Evolutionary conservation across 225 moss, liverwort and hornwort species (phyloP), one percentile per base, ranked within the genome.

Genomic region (Polytrichum formosum): DNA sequence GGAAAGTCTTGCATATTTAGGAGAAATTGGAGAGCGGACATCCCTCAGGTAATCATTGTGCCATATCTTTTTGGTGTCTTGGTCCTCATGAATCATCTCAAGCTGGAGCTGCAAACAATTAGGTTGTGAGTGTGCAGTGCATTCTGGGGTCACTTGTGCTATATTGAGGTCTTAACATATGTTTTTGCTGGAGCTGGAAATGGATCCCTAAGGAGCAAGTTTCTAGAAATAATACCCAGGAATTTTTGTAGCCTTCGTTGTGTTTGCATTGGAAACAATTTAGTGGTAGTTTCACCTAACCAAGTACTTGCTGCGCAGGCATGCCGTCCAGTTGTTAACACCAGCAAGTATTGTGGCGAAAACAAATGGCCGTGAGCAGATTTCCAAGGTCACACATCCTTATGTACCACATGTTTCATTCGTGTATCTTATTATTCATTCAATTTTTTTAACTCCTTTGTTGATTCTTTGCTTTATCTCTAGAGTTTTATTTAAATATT

Each of bases 11-110:
- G 84, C 92, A 28, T 80, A 82, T 78, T 74, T 97, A 54, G 97
- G 97, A 77, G 94, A 91, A 83, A 85, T 92, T 72, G 97, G 97
- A 74, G 97, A 97, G 82, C 92, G 92, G 74, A 94, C 94, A 18
- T 97, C 94, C 31, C 87, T 97, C 4, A 89, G 95, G 92, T 81
- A 76, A 63, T 69, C 30, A 53, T 27, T 6, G 46, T 46, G 46
- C 13, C 46, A 13, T 13, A 46, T 46, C 2, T 46, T 16, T 37
- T 46, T 10, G 16, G 13, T 46, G 46, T 46, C 46, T 46, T 46
- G 46, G 46, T 46, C 46, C 46, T 37, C 8, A 19, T 6, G 27
- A 65, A 30, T 20, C 58, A 9, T 23, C 58, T 58, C 58, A 58
- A 22, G 58, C 21, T 58, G 58, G n/a, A n/a, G 1, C 56, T 56